Percentiles rank a stretch among this genome's conserved stretches.
Evolutionary conservation across 2,329 filamentous ascomycete genomes (phyloP).

Genomic region (Teratosphaeria gauchensis): DNA sequence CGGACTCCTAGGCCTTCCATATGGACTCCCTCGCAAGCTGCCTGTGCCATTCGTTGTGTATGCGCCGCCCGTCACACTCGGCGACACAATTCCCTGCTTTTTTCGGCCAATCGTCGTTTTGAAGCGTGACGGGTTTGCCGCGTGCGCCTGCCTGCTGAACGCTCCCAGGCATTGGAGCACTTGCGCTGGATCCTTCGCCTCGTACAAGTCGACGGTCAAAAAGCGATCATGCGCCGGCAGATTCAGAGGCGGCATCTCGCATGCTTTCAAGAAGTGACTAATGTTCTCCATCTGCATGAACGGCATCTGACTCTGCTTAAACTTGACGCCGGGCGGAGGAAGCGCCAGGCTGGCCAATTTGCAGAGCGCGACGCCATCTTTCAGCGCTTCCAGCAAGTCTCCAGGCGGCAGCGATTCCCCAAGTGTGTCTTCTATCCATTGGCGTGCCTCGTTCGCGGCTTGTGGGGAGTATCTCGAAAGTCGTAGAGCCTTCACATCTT

Average conservation of each 20-base stretch:
- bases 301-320: constrained; percentile 81
- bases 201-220: constrained; percentile 91
- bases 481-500: constrained; percentile 88
- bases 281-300: constrained; percentile 99
- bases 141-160: constrained; percentile 79
- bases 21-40: constrained; percentile 5
- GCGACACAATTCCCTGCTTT: constrained; percentile 42
- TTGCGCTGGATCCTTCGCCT: constrained; percentile 90
- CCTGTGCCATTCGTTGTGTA: constrained; percentile 8
- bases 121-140: constrained; percentile 63
- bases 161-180: constrained; percentile 86
- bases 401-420: constrained; percentile 60
- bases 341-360: constrained; percentile 82
- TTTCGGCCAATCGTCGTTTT: constrained; percentile 61
- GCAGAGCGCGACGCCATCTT: constrained; percentile 88
- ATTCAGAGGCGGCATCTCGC: constrained; percentile 73
- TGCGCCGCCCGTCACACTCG: constrained; percentile 12
- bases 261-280: constrained; percentile 84
- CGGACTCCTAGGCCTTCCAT: constrained; percentile 14
- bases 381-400: constrained; percentile 76
- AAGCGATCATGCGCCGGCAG: constrained; percentile 92
- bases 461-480: constrained; percentile 86
- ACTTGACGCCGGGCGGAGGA: constrained; percentile 69
- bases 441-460: constrained; percentile 72
- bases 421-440: constrained; percentile 77